Base-by-base conservation (phyloP, 441 rosid genomes). In the Hura crepitans region DNA sequence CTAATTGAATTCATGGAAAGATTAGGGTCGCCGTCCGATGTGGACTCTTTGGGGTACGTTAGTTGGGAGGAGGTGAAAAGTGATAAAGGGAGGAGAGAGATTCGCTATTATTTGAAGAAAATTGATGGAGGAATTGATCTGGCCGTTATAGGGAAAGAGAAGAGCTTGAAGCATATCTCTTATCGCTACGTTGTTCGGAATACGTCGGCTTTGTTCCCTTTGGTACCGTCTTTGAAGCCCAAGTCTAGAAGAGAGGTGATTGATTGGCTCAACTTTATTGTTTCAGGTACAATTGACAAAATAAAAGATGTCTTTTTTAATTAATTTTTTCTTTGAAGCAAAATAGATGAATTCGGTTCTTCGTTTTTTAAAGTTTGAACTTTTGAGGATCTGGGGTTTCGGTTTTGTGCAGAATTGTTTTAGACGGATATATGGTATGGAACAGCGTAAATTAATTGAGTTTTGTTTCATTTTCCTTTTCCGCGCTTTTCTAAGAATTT, bases 61-160 rank as follows among this genome's bases (percentile, higher is more conserved):
- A 74, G 86, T 28, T 92, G 97, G 97, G 88, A 81, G 66, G 92
- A 89, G 90, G 82, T 78, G 68, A 75, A 71, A 50, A 78, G 59
- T 79, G 76, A 78, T 17, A 83, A 66, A 63, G 94, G 91, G 43
- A 84, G 81, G 78, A 78, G 77, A 5, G 91, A 79, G 85, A 81
- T 89, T 73, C 89, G 73, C 53, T 92, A 85, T 68, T 88, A 82
- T 53, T 83, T 89, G 25, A 91, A 81, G 79, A 85, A 83, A 71
- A 78, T 31, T 43, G 90, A 85, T 58, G 94, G 92, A 1, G 74
- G 65, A 31, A 76, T 74, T 67, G 92, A 87, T 85, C 88, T 92
- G 75, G 94, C 86, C 33, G 87, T 87, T 57, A 49, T 86, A 17
- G 97, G 91, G 28, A 90, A 77, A 76, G 81, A 85, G 76, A 86